Evolutionary conservation across 83 land plant genomes (phyloP).

Genomic region (Picea abies): DNA sequence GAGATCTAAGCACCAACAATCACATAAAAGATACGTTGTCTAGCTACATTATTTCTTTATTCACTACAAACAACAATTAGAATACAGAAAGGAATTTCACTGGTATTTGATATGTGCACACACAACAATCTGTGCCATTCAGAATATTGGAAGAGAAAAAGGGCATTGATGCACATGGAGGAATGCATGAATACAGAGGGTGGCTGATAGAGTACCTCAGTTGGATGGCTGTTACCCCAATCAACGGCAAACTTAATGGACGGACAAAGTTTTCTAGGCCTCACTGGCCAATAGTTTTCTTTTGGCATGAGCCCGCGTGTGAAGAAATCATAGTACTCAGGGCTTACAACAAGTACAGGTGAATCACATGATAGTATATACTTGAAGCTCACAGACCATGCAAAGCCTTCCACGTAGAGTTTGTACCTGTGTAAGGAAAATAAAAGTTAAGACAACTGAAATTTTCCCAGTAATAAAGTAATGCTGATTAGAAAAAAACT

Average conservation of each 20-base stretch:
- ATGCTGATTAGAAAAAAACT: background rate
- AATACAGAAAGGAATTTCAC: background rate
- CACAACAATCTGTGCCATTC: background rate
- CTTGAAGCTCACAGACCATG: slow-evolving; percentile 91
- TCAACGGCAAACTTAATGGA: slow-evolving; percentile 69
- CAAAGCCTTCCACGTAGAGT: slow-evolving; percentile 78
- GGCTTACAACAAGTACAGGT: slow-evolving; percentile 45
- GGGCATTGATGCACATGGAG: background rate
- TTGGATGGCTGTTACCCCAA: slow-evolving; percentile 67
- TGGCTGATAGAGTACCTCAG: slow-evolving; percentile 23
- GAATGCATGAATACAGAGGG: background rate
- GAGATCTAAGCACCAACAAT: background rate
- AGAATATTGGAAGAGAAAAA: background rate
- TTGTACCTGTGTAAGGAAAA: slow-evolving; percentile 48
- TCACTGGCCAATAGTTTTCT: slow-evolving; percentile 60
- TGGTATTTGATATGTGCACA: background rate
- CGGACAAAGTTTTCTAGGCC: slow-evolving; percentile 35
- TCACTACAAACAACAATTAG: background rate
- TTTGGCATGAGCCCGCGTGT: slow-evolving; percentile 63
- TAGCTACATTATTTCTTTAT: slow-evolving; percentile 1
- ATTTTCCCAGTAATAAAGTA: background rate
- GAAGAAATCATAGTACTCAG: slow-evolving; percentile 73
- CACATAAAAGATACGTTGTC: background rate
- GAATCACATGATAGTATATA: slow-evolving; percentile 79
- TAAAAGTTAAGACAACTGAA: no score